Evolutionary conservation across 2,329 filamentous ascomycete species (phyloP), one percentile per base, ranked within the genome.

Genomic region (Grosmannia huntii): DNA sequence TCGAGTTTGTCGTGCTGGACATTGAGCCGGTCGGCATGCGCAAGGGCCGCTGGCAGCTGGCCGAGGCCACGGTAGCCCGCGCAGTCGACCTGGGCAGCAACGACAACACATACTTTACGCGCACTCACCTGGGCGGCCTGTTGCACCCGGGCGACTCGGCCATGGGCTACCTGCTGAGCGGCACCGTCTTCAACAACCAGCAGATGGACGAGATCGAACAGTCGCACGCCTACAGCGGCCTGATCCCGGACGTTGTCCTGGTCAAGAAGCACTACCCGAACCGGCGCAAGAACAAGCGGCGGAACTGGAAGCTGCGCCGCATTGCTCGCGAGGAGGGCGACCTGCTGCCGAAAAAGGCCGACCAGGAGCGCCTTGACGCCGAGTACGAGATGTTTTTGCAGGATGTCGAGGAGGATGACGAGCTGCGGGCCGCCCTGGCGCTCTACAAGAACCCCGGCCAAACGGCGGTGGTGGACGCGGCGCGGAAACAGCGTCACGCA

Each of bases 301-400:
- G 95, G 65, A 89, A 89, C 78, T 99, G 94, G 94, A 88, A 87
- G 71, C 83, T 99, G 71, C 95, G 89, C 82, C 90, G 94, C 67
- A 92, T 99, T 88, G 81, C 80, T 64, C 87, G 84, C 73, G 91
- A 97, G 62, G 89, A 96, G 69, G 87, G 87, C 64, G 92, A 96
- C 64, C 79, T 95, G 70, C 74, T 91, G 63, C 89, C 89, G 41
- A 86, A 89, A 76, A 90, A 96, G 74, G 78, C 89, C 60, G 91
- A 97, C 69, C 87, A 92, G 68, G 89, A 91, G 60, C 84, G 85
- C 62, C 84, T 95, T 76, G 91, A 97, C 69, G 82, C 86, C 64
- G 94, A 99, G 72, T 99, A 95, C 73, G 94, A 99, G 76, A 83
- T 91, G 82, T 99, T 99, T 83, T 75, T 99, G 77, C 86, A 87